Conservation (phyloP, 768 basidiomycete genomes). For the Podaxis sp. region DNA sequence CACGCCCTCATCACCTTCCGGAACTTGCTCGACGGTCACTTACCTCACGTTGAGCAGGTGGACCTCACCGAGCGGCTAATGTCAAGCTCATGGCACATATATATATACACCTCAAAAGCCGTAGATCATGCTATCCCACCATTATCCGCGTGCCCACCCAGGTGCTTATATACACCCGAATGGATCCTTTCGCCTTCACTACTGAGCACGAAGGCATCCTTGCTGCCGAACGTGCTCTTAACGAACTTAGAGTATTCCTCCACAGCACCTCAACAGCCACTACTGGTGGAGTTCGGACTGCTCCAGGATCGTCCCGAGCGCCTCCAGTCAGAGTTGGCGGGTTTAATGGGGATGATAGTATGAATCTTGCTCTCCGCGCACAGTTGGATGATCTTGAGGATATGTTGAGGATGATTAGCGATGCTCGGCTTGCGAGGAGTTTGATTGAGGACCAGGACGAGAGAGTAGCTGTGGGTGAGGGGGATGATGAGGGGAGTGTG, state of each 20-base stretch:
- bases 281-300: neutral
- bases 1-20: too few relatives aligned
- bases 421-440: constrained; percentile 7
- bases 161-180: neutral
- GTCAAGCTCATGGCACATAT: neutral
- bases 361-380: neutral
- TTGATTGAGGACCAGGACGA: constrained; percentile 1
- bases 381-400: constrained; percentile 8
- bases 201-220: constrained; percentile 4
- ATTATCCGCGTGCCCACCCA: neutral
- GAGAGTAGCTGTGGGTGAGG: neutral
- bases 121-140: neutral
- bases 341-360: neutral
- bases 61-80: neutral
- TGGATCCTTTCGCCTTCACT: constrained; percentile 7
- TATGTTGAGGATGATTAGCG: constrained; percentile 4
- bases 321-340: neutral
- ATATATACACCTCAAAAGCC: neutral
- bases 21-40: neutral
- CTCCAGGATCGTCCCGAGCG: neutral
- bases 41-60: neutral
- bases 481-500: neutral
- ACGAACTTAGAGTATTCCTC: neutral
- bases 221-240: constrained; percentile 1
- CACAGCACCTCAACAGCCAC: neutral